phyloP scores from a whole-genome alignment of 2,329 filamentous ascomycete species.

The Fusarium luffae region DNA sequence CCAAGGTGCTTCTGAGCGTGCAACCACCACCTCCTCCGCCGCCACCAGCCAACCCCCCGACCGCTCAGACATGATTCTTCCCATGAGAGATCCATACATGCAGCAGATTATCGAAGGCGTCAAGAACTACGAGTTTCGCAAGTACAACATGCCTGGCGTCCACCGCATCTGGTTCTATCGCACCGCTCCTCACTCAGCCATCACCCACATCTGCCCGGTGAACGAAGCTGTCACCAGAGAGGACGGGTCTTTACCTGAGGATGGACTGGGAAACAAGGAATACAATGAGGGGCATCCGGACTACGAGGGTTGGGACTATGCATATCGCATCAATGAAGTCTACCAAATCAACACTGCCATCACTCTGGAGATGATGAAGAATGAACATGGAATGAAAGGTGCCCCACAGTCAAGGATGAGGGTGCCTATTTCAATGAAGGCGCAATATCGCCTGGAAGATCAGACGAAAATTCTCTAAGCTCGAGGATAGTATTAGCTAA shows the following conservation, averaged over 20 bases:
- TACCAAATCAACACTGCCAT: constrained; percentile 38
- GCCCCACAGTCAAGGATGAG: constrained; percentile 6
- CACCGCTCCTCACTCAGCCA: constrained; percentile 39
- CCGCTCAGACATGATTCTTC: not conserved
- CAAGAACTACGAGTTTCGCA: not conserved
- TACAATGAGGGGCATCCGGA: constrained; percentile 41
- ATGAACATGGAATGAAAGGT: constrained; percentile 18
- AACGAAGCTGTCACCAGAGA: constrained; percentile 32
- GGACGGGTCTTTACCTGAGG: constrained; percentile 19
- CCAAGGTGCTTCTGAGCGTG: too few species aligned
- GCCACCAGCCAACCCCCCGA: not conserved
- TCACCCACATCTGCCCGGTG: constrained; percentile 44
- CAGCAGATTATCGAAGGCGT: not conserved
- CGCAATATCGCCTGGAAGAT: not conserved
- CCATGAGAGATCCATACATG: not conserved
- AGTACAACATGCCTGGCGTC: not conserved
- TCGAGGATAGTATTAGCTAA: too few species aligned
- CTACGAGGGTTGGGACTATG: constrained; percentile 46
- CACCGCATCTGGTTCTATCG: not conserved
- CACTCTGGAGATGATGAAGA: constrained; percentile 29
- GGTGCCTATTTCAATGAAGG: not conserved
- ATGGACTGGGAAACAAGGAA: constrained; percentile 43
- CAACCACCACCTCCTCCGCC: too few species aligned
- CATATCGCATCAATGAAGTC: constrained; percentile 41
- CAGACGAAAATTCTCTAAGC: not conserved